These are phyloP conservation scores for Chrysoporthe austroafricana DNA, from an alignment of 2,329 filamentous ascomycete genomes.

Conservation along the genomic window DNA sequence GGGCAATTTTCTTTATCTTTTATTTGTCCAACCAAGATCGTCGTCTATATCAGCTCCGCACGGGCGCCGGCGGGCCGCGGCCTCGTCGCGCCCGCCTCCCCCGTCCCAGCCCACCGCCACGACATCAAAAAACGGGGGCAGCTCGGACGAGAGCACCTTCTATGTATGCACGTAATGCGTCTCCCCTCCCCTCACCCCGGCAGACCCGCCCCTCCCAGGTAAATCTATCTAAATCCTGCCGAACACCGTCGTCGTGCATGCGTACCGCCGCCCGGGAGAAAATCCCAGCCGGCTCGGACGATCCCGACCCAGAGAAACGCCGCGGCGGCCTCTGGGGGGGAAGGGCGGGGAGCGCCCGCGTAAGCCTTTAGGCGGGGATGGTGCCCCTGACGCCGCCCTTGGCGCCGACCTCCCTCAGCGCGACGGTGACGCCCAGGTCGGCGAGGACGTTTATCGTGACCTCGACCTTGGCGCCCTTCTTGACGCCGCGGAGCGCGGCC, in stretches of 20 bases:
- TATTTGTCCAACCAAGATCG: constrained; percentile 15
- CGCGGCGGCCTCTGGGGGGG: too few relatives aligned
- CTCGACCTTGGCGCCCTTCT: constrained; percentile 90
- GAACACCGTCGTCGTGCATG: too few relatives aligned
- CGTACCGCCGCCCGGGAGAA: background rate
- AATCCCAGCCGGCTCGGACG: background rate
- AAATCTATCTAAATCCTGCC: too few relatives aligned
- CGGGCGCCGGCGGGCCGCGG: background rate
- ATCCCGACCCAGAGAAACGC: too few relatives aligned
- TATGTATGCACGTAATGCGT: background rate
- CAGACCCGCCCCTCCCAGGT: too few relatives aligned
- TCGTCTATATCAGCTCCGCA: constrained; percentile 14
- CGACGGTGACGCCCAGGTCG: constrained; percentile 79
- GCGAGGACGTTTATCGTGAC: constrained; percentile 86
- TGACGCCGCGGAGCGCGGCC: constrained; percentile 79
- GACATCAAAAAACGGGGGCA: too few relatives aligned
- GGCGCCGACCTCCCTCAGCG: constrained; percentile 82
- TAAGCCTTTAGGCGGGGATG: constrained; percentile 28
- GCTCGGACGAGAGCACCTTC: too few relatives aligned
- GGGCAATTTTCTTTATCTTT: background rate
- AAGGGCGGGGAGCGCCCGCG: too few relatives aligned
- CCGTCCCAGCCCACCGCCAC: background rate
- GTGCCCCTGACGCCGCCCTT: constrained; percentile 80
- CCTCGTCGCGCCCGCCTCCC: background rate
- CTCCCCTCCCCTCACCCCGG: too few relatives aligned